Base-by-base conservation (phyloP, 306 rosid genomes). In the Cotoneaster glaucophyllus region DNA sequence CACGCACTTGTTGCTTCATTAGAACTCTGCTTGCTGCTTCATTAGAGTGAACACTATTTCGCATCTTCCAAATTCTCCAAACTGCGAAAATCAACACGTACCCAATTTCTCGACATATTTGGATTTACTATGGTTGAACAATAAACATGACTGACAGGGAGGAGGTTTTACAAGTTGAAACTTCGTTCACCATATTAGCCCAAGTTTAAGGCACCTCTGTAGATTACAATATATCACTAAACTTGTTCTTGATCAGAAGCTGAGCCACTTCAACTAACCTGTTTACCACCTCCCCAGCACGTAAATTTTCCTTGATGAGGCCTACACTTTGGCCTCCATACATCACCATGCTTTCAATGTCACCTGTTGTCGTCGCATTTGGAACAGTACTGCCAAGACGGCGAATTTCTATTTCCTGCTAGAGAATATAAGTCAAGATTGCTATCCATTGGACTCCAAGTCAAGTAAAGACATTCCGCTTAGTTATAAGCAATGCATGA, bases 321-420 rank as follows among this genome's bases (percentile, higher is more conserved):
- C 90, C 90, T 45, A 88, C 97, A 54, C 93, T 85, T 84, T 89
- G 57, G 11, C 96, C 96, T n/a, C 92, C 96, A 88, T 86, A 93
- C 97, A 93, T 74, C 2, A 74, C 91, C 98, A 93, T 93, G 84
- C 97, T 91, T 83, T 89, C 96, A 8, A 93, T 73, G 74, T 90
- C 96, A 43, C 91, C 97, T 8, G 84, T 84, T 32, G 98, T 74
- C 4, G 87, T 77, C 69, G 0, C 28, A 65, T 91, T 94, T 14
- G 97, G 98, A 43, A 87, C 94, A 24, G 94, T 86, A 43, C 97
- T 94, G 0, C 88, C 89, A 65, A 87, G 88, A 25, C 86, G 90
- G 0, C 79, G 79, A 57, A 90, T 87, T 37, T 88, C 96, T 82
- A 73, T 86, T 62, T 88, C 89, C 97, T 93, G 80, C 63, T 43